A percentile compares a stretch with the other conserved stretches of the same genome.
phyloP scores from a whole-genome alignment of 139 green algal genomes.

The Yamagishiella unicocca region DNA sequence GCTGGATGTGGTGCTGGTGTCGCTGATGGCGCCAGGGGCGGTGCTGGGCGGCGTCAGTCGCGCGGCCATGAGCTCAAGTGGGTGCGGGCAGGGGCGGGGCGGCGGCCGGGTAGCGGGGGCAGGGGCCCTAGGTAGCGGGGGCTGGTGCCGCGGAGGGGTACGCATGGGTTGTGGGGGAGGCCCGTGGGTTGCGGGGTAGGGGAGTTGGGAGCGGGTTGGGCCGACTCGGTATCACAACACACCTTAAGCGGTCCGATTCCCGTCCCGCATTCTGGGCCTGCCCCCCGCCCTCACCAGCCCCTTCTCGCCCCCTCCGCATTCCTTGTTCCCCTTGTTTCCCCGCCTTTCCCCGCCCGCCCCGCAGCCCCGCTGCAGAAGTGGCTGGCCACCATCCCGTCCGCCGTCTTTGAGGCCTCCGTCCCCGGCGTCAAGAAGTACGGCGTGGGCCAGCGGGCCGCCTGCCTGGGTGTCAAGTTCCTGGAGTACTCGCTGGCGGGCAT shows the following conservation, averaged over 20 bases:
- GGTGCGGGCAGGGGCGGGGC: neutral
- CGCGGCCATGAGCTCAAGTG: slow-evolving; percentile 52
- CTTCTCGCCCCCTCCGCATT: no score
- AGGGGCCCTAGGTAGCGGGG: no score
- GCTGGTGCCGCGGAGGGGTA: no score
- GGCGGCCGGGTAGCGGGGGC: no score
- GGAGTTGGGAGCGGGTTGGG: neutral
- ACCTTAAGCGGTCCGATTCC: no score
- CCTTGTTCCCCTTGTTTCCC: neutral
- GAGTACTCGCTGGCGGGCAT: slow-evolving; percentile 94
- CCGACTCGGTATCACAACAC: no score
- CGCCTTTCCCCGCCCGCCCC: neutral
- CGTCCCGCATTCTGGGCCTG: no score
- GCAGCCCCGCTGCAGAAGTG: slow-evolving; percentile 49
- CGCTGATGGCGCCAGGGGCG: slow-evolving; percentile 89
- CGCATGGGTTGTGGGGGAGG: no score
- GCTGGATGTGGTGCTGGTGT: slow-evolving; percentile 94
- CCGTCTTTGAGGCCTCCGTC: slow-evolving; percentile 83
- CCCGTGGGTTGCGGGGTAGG: neutral
- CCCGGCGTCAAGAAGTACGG: slow-evolving; percentile 72
- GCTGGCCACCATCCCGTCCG: slow-evolving; percentile 73
- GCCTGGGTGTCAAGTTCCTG: slow-evolving; percentile 84
- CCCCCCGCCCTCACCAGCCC: no score
- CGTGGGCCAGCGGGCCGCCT: slow-evolving; percentile 66
- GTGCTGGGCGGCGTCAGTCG: slow-evolving; percentile 68